Evolutionary conservation across 495 filamentous ascomycete genomes (phyloP).

Genomic region (Aspergillus panamensis): DNA sequence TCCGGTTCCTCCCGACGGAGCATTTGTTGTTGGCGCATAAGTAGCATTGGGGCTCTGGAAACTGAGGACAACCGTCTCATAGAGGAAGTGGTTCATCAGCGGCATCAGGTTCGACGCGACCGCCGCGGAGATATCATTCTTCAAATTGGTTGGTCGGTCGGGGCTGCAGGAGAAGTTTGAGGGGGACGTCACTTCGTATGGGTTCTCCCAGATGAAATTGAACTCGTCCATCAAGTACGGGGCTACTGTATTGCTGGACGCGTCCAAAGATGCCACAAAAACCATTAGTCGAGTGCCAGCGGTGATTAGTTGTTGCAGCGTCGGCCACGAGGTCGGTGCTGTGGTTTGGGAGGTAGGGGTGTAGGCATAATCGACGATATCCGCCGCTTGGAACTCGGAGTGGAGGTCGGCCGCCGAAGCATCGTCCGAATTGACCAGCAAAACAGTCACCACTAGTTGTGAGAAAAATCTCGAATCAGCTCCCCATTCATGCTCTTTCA

Average conservation of each 20-base stretch:
- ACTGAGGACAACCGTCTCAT: constrained; percentile 46
- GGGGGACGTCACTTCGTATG: constrained; percentile 61
- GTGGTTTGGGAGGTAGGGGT: constrained; percentile 44
- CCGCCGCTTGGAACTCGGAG: constrained; percentile 52
- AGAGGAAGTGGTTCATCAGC: constrained; percentile 71
- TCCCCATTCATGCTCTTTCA: no score
- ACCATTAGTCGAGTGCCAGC: constrained; percentile 61
- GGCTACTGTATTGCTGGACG: constrained; percentile 37
- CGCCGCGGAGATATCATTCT: constrained; percentile 42
- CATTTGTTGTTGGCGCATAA: constrained; percentile 59
- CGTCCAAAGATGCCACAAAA: constrained; percentile 56
- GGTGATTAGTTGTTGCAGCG: constrained; percentile 61
- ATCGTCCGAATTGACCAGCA: constrained; percentile 70
- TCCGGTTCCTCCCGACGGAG: constrained; percentile 46
- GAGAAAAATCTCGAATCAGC: background rate
- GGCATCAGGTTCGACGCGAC: constrained; percentile 49
- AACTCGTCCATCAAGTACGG: constrained; percentile 74
- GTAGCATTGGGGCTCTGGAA: constrained; percentile 59
- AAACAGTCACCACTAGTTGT: constrained; percentile 60
- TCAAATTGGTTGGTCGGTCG: constrained; percentile 53
- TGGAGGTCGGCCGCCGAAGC: constrained; percentile 53
- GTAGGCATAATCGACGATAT: constrained; percentile 61
- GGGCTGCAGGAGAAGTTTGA: constrained; percentile 64
- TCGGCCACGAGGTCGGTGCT: constrained; percentile 59
- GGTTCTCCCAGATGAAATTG: constrained; percentile 72